Conservation (phyloP, 495 filamentous ascomycete species). For the Neurospora sp. region DNA sequence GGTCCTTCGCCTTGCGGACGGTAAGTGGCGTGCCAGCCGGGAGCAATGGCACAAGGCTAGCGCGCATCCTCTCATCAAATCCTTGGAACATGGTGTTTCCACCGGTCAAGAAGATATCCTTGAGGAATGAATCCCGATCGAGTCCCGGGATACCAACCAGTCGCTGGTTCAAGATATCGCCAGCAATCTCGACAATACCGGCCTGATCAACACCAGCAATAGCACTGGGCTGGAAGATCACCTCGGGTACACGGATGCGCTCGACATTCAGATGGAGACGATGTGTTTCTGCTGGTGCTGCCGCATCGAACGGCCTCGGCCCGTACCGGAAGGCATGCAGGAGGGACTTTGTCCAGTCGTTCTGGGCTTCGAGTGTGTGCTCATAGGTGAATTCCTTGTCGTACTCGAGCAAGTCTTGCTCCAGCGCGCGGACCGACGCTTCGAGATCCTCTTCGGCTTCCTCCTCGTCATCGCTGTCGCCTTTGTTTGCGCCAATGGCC, state of each 20-base stretch:
- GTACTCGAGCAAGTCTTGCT: conserved; percentile 74
- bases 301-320: conserved; percentile 72
- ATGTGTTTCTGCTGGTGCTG: conserved; percentile 69
- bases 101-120: conserved; percentile 87
- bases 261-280: conserved; percentile 95
- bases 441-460: conserved; percentile 88
- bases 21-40: conserved; percentile 54
- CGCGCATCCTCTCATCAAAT: conserved; percentile 74
- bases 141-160: conserved; percentile 43
- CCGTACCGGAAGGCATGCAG: conserved; percentile 85
- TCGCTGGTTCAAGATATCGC: conserved; percentile 73
- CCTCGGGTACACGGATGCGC: conserved; percentile 89
- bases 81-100: conserved; percentile 81
- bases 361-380: conserved; percentile 81
- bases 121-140: conserved; percentile 55
- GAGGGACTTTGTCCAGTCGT: conserved; percentile 85
- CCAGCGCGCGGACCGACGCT: conserved; percentile 58
- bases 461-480: conserved; percentile 58
- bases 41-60: conserved; percentile 61
- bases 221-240: conserved; percentile 80
- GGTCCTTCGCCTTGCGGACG: conserved; percentile 61
- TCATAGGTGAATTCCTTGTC: conserved; percentile 85
- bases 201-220: conserved; percentile 95
- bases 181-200: conserved; percentile 80
- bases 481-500: conserved; percentile 55